phyloP scores from a whole-genome alignment of 2,329 filamentous ascomycete genomes.

The Colletotrichum sp. region DNA sequence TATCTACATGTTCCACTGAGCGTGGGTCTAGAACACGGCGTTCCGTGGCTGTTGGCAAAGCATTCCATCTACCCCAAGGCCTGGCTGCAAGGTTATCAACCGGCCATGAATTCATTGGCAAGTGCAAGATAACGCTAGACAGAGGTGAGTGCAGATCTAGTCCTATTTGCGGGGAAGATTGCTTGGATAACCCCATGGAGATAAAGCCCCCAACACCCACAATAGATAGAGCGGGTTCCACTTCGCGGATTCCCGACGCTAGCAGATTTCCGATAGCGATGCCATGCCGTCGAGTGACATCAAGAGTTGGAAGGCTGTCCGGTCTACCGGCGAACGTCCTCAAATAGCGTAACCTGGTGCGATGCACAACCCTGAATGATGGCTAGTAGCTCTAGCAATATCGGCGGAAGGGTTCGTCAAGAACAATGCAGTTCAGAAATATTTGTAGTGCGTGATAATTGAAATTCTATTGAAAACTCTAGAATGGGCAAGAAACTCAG shows the following conservation, averaged over 20 bases:
- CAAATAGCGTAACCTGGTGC: neutral
- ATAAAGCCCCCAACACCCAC: neutral
- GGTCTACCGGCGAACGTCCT: neutral
- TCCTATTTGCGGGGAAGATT: neutral
- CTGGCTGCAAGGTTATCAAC: neutral
- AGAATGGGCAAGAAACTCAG: neutral
- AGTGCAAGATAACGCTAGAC: neutral
- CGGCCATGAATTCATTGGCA: neutral
- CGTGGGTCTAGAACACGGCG: neutral
- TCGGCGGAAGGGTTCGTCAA: rapidly evolving
- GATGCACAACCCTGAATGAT: neutral
- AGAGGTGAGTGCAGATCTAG: neutral
- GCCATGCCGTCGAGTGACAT: neutral
- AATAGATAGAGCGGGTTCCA: neutral
- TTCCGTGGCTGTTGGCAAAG: neutral
- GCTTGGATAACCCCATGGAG: neutral
- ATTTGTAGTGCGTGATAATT: neutral
- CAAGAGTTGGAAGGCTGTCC: neutral
- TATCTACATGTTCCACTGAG: neutral
- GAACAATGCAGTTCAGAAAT: neutral
- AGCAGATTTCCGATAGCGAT: constrained; percentile 15
- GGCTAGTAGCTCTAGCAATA: neutral
- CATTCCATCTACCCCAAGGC: neutral
- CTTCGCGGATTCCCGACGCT: neutral
- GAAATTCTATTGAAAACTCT: rapidly evolving